Percentiles rank a stretch among this genome's conserved stretches.
Evolutionary conservation across 1,139 yeast species (phyloP).

Genomic region (Magnusiomyces tetraspermus): DNA sequence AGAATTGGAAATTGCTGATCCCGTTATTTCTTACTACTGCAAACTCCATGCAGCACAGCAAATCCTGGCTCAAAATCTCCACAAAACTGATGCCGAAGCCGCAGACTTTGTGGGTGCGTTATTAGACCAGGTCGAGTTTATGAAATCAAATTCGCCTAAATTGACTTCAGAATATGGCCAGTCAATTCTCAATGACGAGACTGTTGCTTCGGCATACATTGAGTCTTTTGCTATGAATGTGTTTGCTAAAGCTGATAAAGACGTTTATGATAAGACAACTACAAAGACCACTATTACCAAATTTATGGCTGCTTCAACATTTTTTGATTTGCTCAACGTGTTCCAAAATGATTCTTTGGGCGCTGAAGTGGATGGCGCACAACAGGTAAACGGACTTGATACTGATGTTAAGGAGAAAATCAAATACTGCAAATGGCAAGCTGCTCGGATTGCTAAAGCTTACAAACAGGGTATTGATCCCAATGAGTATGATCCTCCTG

Average conservation of each 20-base stretch:
- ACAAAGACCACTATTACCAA: slow-evolving; percentile 38
- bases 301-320: slow-evolving; percentile 43
- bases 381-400: slow-evolving; percentile 17
- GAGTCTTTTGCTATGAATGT: slow-evolving; percentile 53
- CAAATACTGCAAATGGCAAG: slow-evolving; percentile 51
- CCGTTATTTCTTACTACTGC: slow-evolving; percentile 13
- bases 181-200: slow-evolving; percentile 47
- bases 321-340: slow-evolving; percentile 39
- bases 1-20: slow-evolving; percentile 11
- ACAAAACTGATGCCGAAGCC: slow-evolving; percentile 42
- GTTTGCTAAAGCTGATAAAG: slow-evolving; percentile 45
- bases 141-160: slow-evolving; percentile 32
- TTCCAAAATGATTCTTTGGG: slow-evolving; percentile 26
- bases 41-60: slow-evolving; percentile 53
- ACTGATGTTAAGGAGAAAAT: slow-evolving; percentile 34
- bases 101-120: slow-evolving; percentile 50
- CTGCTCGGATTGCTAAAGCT: slow-evolving; percentile 44
- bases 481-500: slow-evolving; percentile 32
- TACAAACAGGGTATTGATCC: slow-evolving; percentile 43
- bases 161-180: slow-evolving; percentile 33
- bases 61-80: slow-evolving; percentile 51
- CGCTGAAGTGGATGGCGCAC: slow-evolving; percentile 16
- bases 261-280: slow-evolving; percentile 31
- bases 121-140: slow-evolving; percentile 54
- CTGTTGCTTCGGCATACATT: slow-evolving; percentile 48